A percentile compares a stretch with the other conserved stretches of the same genome.
These are phyloP conservation scores for Friedmanniomyces simplex DNA, from an alignment of 495 filamentous ascomycete genomes.

Conservation along the genomic window DNA sequence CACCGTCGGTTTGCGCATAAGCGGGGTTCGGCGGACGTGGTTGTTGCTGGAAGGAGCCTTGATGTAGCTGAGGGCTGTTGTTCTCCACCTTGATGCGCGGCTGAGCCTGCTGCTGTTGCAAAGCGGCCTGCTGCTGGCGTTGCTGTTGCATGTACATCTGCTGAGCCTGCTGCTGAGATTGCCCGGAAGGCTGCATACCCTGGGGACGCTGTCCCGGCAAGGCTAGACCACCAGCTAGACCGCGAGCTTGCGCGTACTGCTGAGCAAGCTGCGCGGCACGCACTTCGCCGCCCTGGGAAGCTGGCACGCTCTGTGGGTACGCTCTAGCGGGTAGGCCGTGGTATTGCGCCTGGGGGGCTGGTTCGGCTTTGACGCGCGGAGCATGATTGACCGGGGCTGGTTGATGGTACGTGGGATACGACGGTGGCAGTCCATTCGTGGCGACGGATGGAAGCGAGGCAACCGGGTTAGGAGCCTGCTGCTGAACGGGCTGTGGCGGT, in stretches of 20 bases:
- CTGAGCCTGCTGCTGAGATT: slow-evolving; percentile 37
- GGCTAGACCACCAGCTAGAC: slow-evolving; percentile 28
- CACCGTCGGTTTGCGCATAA: slow-evolving; percentile 62
- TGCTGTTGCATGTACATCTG: slow-evolving; percentile 38
- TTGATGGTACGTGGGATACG: slow-evolving; percentile 6
- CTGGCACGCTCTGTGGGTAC: slow-evolving; percentile 29
- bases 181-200: slow-evolving; percentile 35
- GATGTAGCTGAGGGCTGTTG: slow-evolving; percentile 8
- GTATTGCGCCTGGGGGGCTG: slow-evolving; percentile 26
- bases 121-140: slow-evolving; percentile 28
- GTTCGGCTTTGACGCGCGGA: slow-evolving; percentile 63
- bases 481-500: slow-evolving; percentile 39
- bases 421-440: slow-evolving; percentile 3
- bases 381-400: slow-evolving; percentile 25
- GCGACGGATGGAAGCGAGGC: slow-evolving; percentile 5
- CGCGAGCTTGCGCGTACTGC: slow-evolving; percentile 40
- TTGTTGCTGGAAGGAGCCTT: slow-evolving; percentile 31
- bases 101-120: slow-evolving; percentile 23
- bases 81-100: slow-evolving; percentile 23
- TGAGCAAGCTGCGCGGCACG: slow-evolving; percentile 58
- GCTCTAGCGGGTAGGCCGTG: slow-evolving; percentile 24
- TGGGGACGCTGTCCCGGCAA: slow-evolving; percentile 37
- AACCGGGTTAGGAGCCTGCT: slow-evolving; percentile 20
- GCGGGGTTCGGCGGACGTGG: slow-evolving; percentile 32
- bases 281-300: slow-evolving; percentile 37